Base-by-base conservation (phyloP, 2,329 filamentous ascomycete species). In the Aspergillus tanneri region DNA sequence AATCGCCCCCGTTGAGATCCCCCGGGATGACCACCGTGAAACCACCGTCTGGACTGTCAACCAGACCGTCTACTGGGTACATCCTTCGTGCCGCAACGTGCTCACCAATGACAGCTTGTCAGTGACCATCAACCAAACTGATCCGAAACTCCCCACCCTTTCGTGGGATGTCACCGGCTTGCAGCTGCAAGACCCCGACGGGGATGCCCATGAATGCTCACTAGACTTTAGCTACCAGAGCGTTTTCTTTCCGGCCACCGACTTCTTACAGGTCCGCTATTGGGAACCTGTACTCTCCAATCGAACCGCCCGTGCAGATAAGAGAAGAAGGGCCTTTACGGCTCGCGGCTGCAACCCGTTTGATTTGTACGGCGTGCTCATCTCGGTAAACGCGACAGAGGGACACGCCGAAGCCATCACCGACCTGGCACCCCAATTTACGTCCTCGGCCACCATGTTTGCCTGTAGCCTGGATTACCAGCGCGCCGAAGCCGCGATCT, bases 201-300 rank as follows among this genome's bases (percentile, higher is more conserved):
- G 52, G 9, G 19, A 14, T 18, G 8, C 30, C 14, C 30, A 10
- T 3, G 30, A 53, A 16, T 68, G 65, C 43, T 48, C 43, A 3
- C 34, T 68, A 43, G 59, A 66, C 9, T 67, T 68, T 36, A 42
- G 60, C 21, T 68, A 66, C 25, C 45, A 58, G 2, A 68, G 56
- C 32, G 51, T 66, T 2, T 60, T 64, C 32, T 66, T 64, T 38
- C 53, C 55, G 1, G 43, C 46, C 3, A 64, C 59, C 7, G 59
- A 68, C 49, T 66, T 62, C 23, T 49, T 67, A 5, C 64, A 67
- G 39, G 50, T 66, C n/a, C 60, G 65, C 7, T 67, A 67, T 39
- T 68, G 65, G 65, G 65, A 68, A 40, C 65, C 65, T 1, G 59
- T 57, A 4, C 58, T 59, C 43, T 37, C 50, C 21, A 43, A 49